A percentile compares a stretch with the other conserved stretches of the same genome.
Evolutionary conservation across 108 stramenopile genomes (phyloP).

Genomic region (Schizochytrium sp.): DNA sequence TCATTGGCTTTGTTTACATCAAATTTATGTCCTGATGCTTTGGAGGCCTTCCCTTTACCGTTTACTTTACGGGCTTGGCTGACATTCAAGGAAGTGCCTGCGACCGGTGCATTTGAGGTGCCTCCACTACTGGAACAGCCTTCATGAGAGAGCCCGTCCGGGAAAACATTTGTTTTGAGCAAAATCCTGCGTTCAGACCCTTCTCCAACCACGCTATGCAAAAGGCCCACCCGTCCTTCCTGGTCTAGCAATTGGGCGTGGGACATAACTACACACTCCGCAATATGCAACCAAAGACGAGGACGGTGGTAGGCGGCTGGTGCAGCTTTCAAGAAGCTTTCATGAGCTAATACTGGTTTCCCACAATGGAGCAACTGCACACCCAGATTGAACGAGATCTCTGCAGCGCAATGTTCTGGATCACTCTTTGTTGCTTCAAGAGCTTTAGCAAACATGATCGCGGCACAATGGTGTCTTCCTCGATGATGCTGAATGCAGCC

Average conservation of each 20-base stretch:
- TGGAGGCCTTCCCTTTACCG: neutral
- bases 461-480: slow-evolving; percentile 18
- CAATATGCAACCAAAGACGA: slow-evolving; percentile 27
- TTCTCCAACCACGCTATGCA: slow-evolving; percentile 28
- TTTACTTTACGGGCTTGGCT: no score
- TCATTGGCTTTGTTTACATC: neutral
- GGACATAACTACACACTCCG: slow-evolving; percentile 47
- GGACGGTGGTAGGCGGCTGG: slow-evolving; percentile 24
- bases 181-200: slow-evolving; percentile 41
- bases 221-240: neutral
- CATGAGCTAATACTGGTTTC: slow-evolving; percentile 2
- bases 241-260: slow-evolving; percentile 12
- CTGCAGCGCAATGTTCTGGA: neutral
- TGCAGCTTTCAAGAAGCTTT: slow-evolving; percentile 26
- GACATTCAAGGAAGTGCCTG: no score
- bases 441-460: slow-evolving; percentile 23
- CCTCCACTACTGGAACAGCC: neutral
- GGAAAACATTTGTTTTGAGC: neutral
- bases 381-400: slow-evolving; percentile 32
- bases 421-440: neutral
- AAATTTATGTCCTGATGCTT: no score
- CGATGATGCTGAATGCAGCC: slow-evolving; percentile 40
- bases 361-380: slow-evolving; percentile 50
- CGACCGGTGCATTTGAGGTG: neutral
- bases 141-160: neutral